Base-by-base conservation (phyloP, 2,329 filamentous ascomycete genomes). In the Paramyrothecium sp. region DNA sequence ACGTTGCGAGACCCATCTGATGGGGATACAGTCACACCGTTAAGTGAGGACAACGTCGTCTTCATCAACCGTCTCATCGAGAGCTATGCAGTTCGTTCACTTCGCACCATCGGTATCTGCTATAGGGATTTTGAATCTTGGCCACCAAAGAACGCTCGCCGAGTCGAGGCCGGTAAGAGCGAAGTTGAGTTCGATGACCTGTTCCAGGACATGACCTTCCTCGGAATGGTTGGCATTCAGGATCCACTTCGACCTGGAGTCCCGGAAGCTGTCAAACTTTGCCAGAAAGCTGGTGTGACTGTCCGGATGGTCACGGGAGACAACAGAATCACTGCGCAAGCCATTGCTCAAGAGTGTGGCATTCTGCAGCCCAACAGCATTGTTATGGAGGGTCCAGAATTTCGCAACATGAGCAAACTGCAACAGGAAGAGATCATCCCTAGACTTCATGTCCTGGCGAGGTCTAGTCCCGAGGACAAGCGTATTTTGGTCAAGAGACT, bases 291-390 rank as follows among this genome's bases (percentile, higher is more conserved):
- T 4, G 90, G 90, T 58, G 90, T 94, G 12, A 83, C 89, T 59
- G 89, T 93, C 19, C 89, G 90, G 67, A 94, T 94, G 90, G 90
- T 94, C 3, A 94, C 90, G 4, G 90, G 90, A 61, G 90, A 94
- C 75, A 93, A 94, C 74, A 86, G 89, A 63, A 76, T 90, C 58
- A 94, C 90, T 8, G 90, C 90, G 2, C 85, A 89, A 69, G 89
- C 90, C 21, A 94, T 94, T 65, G 90, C 90, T 20, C 82, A 81
- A 63, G 90, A 93, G 65, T 92, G 90, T 69, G 89, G 90, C 46
- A 93, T 94, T 58, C 80, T 90, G 56, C 85, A 86, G 46, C 73
- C 80, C 3, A 82, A 86, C 64, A 89, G 88, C 51, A 69, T 91
- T 56, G 84, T 92, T 34, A 89, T 94, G 81, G 90, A 93, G 72